Conservation (phyloP, 345 rosid genomes). For the Noccaea caerulescens region DNA sequence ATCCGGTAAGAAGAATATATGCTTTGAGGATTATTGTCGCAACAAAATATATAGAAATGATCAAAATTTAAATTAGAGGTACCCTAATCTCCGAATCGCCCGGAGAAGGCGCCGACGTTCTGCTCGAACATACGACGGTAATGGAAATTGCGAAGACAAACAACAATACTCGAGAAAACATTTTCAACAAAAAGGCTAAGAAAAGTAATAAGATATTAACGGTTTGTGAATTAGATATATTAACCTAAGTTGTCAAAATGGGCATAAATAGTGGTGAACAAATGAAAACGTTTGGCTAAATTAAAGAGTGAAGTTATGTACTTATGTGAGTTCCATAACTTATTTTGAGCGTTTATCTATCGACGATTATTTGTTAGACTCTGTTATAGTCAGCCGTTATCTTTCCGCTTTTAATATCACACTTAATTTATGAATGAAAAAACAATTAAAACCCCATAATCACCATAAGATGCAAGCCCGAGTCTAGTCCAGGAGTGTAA, state of each 20-base stretch:
- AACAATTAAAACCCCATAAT: neutral
- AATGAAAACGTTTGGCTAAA: slow-evolving; percentile 1
- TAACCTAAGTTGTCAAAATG: neutral
- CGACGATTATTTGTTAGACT: too few species aligned
- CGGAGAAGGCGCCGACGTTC: slow-evolving; percentile 18
- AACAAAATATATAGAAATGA: neutral
- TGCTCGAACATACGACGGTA: slow-evolving; percentile 12
- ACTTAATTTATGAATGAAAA: neutral
- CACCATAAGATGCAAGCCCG: neutral
- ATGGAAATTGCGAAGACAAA: slow-evolving; percentile 16
- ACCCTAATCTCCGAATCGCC: neutral
- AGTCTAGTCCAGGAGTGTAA: neutral
- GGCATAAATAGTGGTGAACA: neutral
- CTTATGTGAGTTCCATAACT: neutral
- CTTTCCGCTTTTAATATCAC: neutral
- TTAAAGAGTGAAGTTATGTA: neutral
- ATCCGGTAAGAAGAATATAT: neutral
- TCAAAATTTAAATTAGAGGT: neutral
- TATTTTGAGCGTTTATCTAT: slow-evolving; percentile 11
- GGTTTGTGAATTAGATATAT: neutral
- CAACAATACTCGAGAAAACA: slow-evolving; percentile 18
- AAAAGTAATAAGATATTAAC: neutral
- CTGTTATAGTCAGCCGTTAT: neutral
- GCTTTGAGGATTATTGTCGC: neutral
- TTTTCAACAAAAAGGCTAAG: slow-evolving; percentile 3